Evolutionary conservation across 108 stramenopile species (phyloP), one percentile per base, ranked within the genome.

Genomic region (Conticribra guillardii): DNA sequence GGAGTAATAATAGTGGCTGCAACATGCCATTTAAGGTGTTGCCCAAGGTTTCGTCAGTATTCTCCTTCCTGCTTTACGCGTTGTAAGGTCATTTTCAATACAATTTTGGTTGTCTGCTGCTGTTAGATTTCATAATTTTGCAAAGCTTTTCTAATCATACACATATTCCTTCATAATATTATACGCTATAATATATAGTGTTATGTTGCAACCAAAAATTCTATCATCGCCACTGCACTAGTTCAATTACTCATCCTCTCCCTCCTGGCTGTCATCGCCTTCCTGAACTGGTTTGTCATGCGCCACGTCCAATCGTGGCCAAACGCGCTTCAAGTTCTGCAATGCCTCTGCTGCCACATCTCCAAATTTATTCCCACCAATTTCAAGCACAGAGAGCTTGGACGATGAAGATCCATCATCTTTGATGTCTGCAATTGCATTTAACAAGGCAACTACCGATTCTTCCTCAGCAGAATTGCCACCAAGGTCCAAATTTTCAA

Each of bases 281-380:
- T 69, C 68, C 11, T 44, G 62, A 58, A 71, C 51, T 8, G 88
- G 79, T 33, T 85, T 84, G 54, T 92, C 91, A 59, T 87, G 81
- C 16, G 91, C 91, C 48, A 92, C 80, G 76, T 92, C 91, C 18
- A 92, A 52, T 7, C 71, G 51, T n/a, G 91, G 87, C 49, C 71
- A 82, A 9, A 73, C 54, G 22, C 22, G 26, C 60, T 82, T 53
- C 14, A 88, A 48, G 50, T 71, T 57, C 4, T 68, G 49, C n/a
- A 87, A 45, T 18, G 69, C 73, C 21, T 71, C 65, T 64, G 82
- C 80, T 33, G 86, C 72, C 33, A 65, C 71, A 0, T 60, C 63
- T 34, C 88, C 85, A 55, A 82, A 79, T 46, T 75, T 32, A 46
- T 92, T 92, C 23, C 88, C 91, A 21, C 91, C 91, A 46, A 92